Conservation (phyloP, 2,329 filamentous ascomycete species). For the Colletotrichum lini region DNA sequence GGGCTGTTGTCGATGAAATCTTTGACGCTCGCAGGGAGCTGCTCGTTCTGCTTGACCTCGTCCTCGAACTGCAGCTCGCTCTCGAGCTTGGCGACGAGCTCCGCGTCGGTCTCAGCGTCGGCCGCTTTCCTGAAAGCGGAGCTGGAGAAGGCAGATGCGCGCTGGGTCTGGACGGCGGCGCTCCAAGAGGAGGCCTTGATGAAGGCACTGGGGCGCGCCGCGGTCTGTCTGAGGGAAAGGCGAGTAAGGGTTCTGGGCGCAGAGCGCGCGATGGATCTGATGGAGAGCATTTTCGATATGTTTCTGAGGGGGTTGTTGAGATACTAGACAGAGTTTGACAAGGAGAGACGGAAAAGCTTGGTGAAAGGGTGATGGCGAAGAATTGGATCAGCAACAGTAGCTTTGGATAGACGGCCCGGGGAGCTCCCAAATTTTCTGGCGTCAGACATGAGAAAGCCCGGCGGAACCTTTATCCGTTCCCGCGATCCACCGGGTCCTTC, state of each 20-base stretch:
- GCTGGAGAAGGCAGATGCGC: conserved; percentile 65
- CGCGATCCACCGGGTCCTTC: background rate
- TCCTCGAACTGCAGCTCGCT: conserved; percentile 88
- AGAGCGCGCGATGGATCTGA: conserved; percentile 76
- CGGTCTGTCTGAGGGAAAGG: conserved; percentile 66
- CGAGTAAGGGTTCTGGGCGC: conserved; percentile 76
- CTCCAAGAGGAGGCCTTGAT: conserved; percentile 59
- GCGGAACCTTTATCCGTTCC: conserved; percentile 26
- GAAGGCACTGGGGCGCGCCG: conserved; percentile 65
- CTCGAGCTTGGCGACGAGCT: conserved; percentile 88
- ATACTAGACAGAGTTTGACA: conserved; percentile 7
- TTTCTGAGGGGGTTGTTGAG: background rate
- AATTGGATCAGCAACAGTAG: conserved; percentile 14
- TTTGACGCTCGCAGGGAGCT: conserved; percentile 82
- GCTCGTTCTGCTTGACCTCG: conserved; percentile 80
- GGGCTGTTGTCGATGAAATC: conserved; percentile 90
- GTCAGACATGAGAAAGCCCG: conserved; percentile 22
- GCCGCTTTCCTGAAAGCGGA: conserved; percentile 58
- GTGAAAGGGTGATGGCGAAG: background rate
- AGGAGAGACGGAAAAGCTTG: conserved; percentile 10
- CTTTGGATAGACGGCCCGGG: conserved; percentile 4
- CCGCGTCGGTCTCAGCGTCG: conserved; percentile 74
- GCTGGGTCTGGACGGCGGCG: conserved; percentile 54
- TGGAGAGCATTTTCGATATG: conserved; percentile 74
- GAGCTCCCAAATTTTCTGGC: conserved; percentile 40